Evolutionary conservation across 1,284 basidiomycete species (phyloP).

Genomic region (Trichosporon sp.): DNA sequence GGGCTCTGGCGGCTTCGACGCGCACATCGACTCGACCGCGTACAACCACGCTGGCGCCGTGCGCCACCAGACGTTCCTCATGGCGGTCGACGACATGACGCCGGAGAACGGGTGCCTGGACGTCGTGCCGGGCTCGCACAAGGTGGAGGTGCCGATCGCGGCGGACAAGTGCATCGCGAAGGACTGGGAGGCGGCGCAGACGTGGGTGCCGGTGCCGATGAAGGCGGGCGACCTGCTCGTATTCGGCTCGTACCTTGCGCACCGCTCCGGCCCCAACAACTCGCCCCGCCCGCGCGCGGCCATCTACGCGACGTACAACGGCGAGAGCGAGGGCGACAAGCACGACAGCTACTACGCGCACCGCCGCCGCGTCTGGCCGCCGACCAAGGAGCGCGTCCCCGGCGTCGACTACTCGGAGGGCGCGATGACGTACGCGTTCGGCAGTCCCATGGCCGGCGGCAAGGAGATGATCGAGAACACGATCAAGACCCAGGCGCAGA

Average conservation of each 20-base stretch:
- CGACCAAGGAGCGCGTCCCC: conserved; percentile 32
- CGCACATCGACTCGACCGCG: conserved; percentile 38
- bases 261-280: conserved; percentile 38
- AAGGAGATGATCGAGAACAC: conserved; percentile 21
- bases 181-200: conserved; percentile 31
- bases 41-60: conserved; percentile 30
- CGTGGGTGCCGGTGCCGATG: conserved; percentile 38
- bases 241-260: conserved; percentile 43
- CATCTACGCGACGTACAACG: conserved; percentile 44
- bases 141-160: conserved; percentile 27
- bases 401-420: conserved; percentile 37
- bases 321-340: conserved; percentile 36
- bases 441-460: conserved; percentile 28
- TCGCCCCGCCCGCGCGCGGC: conserved; percentile 30
- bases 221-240: conserved; percentile 34
- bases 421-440: conserved; percentile 26
- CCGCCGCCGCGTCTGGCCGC: conserved; percentile 36
- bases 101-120: conserved; percentile 40
- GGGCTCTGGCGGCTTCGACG: conserved; percentile 38
- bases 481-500: conserved; percentile 7
- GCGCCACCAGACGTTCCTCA: conserved; percentile 34
- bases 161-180: conserved; percentile 36
- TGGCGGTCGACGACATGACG: conserved; percentile 40
- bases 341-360: conserved; percentile 41
- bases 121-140: conserved; percentile 38